Percentiles rank a stretch among this genome's conserved stretches.
phyloP scores from a whole-genome alignment of 208 protist genomes.

The Leishmania martiniquensis region DNA sequence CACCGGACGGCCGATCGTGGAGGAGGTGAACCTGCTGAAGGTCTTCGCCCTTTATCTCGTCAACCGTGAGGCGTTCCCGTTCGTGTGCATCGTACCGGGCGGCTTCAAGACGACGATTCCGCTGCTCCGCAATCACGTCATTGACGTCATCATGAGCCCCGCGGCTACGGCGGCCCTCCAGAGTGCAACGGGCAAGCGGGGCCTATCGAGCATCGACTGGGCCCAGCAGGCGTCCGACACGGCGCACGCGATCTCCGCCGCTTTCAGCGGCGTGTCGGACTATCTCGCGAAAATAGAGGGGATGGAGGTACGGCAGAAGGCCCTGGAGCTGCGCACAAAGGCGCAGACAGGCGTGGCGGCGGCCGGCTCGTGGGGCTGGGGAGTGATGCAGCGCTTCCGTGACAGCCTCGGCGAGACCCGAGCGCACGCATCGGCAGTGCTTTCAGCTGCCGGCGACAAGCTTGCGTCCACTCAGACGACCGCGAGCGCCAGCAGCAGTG shows the following conservation, averaged over 20 bases:
- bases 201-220: conserved; percentile 4
- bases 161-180: conserved; percentile 18
- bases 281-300: conserved; percentile 29
- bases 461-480: background rate
- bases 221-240: conserved; percentile 20
- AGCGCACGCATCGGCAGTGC: conserved; percentile 16
- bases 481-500: background rate
- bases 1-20: conserved; percentile 47
- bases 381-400: conserved; percentile 53
- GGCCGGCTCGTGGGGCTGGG: conserved; percentile 68
- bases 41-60: conserved; percentile 80
- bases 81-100: conserved; percentile 69
- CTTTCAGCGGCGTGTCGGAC: conserved; percentile 34
- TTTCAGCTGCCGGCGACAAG: conserved; percentile 8
- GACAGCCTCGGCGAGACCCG: conserved; percentile 44
- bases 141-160: conserved; percentile 34
- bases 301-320: conserved; percentile 45
- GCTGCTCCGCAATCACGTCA: conserved; percentile 51
- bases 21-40: conserved; percentile 90
- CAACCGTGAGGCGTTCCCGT: conserved; percentile 58
- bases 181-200: background rate
- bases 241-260: conserved; percentile 20
- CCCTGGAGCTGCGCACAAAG: conserved; percentile 52
- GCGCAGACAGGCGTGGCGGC: conserved; percentile 53
- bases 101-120: conserved; percentile 79